Evolutionary conservation across 1,284 basidiomycete genomes (phyloP).

Genomic region (Tilletiopsis washingtonensis): DNA sequence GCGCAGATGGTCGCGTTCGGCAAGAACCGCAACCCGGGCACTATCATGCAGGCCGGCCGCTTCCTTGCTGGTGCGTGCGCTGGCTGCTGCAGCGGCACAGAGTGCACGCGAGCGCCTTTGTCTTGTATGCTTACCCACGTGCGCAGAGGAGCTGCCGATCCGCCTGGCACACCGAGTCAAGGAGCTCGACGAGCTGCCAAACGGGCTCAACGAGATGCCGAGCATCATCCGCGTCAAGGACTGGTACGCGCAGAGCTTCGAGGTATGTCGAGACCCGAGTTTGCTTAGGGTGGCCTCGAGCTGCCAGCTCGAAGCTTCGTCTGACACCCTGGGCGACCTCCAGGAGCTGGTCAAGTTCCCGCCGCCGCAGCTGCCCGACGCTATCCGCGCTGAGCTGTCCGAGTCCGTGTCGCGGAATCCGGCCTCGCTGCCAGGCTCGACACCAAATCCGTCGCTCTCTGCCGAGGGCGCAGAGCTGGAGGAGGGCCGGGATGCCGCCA

Average conservation of each 20-base stretch:
- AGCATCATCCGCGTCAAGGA: constrained; percentile 92
- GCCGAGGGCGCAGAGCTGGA: constrained; percentile 22
- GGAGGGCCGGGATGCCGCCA: no score
- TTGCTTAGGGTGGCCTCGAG: no score
- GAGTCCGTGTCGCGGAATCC: constrained; percentile 15
- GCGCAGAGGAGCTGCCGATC: constrained; percentile 80
- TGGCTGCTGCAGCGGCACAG: background rate
- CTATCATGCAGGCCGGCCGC: constrained; percentile 42
- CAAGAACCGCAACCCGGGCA: constrained; percentile 42
- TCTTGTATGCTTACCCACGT: background rate
- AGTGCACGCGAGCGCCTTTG: background rate
- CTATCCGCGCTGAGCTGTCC: constrained; percentile 34
- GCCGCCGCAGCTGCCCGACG: constrained; percentile 33
- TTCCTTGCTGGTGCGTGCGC: constrained; percentile 22
- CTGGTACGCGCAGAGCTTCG: constrained; percentile 98
- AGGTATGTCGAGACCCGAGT: constrained; percentile 56
- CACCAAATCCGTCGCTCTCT: constrained; percentile 38
- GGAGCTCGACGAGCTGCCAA: constrained; percentile 88
- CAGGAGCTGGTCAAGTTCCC: constrained; percentile 45
- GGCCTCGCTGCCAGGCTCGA: constrained; percentile 31
- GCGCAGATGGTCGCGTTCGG: constrained; percentile 47
- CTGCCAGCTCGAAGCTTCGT: background rate
- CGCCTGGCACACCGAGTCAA: constrained; percentile 91
- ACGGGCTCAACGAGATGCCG: constrained; percentile 82
- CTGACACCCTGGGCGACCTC: no score